A percentile compares a stretch with the other conserved stretches of the same genome.
phyloP scores from a whole-genome alignment of 1,284 basidiomycete genomes.

The Ganoderma resinaceum region DNA sequence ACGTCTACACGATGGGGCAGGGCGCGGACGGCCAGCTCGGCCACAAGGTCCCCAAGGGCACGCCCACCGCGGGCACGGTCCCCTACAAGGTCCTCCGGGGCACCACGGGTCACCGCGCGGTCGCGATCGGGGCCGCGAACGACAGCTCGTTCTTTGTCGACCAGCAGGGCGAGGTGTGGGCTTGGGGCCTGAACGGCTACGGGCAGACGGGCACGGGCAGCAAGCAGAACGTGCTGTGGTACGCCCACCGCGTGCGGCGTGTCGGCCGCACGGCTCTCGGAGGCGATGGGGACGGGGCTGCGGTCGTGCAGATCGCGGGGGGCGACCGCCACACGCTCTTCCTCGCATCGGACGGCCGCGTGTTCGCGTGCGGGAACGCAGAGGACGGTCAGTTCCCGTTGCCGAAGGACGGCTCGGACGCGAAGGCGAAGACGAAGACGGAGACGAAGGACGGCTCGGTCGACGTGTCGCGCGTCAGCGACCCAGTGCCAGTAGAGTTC shows the following conservation, averaged over 20 bases:
- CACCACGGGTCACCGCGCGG: conserved; percentile 68
- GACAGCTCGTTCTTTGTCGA: conserved; percentile 92
- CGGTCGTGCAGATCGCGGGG: conserved; percentile 75
- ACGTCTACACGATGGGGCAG: conserved; percentile 87
- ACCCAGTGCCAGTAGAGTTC: conserved; percentile 72
- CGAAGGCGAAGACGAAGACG: conserved; percentile 44
- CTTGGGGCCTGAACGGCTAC: conserved; percentile 89
- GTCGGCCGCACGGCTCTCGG: conserved; percentile 72
- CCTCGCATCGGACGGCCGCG: conserved; percentile 81
- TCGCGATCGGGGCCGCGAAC: conserved; percentile 78
- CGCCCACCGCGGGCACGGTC: conserved; percentile 85
- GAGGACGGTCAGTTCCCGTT: conserved; percentile 85
- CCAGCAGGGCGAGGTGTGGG: conserved; percentile 82
- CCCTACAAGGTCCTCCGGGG: conserved; percentile 85
- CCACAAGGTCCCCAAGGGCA: conserved; percentile 82
- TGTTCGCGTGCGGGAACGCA: conserved; percentile 83
- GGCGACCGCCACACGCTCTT: conserved; percentile 92
- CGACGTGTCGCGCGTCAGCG: conserved; percentile 29
- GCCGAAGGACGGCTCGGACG: conserved; percentile 62
- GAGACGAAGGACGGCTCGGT: background rate
- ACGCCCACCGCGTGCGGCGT: conserved; percentile 71
- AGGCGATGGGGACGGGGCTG: conserved; percentile 59
- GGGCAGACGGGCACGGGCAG: conserved; percentile 70
- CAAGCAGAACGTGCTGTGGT: conserved; percentile 60
- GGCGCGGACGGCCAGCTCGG: conserved; percentile 90